These are phyloP conservation scores for Dactylellina sp. DNA, from an alignment of 2,329 filamentous ascomycete species.

Conservation along the genomic window DNA sequence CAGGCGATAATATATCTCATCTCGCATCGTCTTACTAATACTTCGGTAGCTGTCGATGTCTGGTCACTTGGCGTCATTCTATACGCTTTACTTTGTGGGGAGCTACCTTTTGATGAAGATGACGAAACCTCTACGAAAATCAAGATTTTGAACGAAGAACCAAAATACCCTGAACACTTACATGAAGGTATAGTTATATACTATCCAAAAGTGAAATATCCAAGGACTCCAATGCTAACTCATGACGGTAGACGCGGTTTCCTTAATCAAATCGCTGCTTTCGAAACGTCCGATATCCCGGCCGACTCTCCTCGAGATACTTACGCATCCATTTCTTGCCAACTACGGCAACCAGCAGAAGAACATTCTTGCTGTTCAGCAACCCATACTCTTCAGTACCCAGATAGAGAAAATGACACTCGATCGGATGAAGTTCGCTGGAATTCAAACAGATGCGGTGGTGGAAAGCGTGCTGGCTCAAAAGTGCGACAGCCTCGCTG, in stretches of 20 bases:
- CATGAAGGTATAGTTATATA: conserved; percentile 65
- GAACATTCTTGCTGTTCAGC: conserved; percentile 84
- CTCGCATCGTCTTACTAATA: neutral
- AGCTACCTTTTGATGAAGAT: conserved; percentile 95
- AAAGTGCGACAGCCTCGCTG: conserved; percentile 87
- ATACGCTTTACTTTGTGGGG: conserved; percentile 83
- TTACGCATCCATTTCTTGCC: conserved; percentile 86
- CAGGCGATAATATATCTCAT: neutral
- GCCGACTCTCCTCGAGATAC: conserved; percentile 83
- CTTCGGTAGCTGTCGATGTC: conserved; percentile 88
- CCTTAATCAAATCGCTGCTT: conserved; percentile 81
- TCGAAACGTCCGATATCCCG: conserved; percentile 89
- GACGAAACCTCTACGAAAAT: conserved; percentile 87
- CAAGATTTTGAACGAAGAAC: conserved; percentile 86
- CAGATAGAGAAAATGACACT: conserved; percentile 89
- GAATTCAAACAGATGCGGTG: conserved; percentile 91
- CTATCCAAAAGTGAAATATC: neutral
- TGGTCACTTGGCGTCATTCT: conserved; percentile 90
- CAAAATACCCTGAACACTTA: conserved; percentile 83
- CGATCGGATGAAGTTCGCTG: conserved; percentile 90
- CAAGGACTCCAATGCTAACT: conserved; percentile 5
- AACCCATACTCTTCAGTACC: conserved; percentile 84
- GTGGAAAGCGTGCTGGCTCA: conserved; percentile 93
- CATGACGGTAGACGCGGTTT: conserved; percentile 73
- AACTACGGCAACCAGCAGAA: conserved; percentile 90